These are phyloP conservation scores for Blastocladiella britannica DNA, from an alignment of 192 early-diverging fungal species.

Conservation along the genomic window DNA sequence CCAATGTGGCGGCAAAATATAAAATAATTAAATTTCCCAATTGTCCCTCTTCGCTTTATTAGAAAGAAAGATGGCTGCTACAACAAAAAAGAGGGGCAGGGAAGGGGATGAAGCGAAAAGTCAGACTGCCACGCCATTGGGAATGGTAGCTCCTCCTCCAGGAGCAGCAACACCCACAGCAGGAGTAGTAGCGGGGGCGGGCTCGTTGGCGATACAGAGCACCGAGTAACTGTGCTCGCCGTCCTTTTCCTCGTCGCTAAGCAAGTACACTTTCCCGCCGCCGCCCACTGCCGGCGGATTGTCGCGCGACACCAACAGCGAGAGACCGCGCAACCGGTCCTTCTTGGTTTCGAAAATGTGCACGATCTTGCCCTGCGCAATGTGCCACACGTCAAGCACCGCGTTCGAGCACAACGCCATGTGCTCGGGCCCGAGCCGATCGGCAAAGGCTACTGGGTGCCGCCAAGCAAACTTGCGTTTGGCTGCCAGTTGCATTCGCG, in stretches of 20 bases:
- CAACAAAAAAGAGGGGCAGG: no score
- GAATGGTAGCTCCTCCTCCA: no score
- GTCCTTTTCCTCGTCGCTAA: slow-evolving; percentile 30
- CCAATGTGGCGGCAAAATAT: no score
- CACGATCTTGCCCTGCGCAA: slow-evolving; percentile 23
- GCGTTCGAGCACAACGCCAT: slow-evolving; percentile 23
- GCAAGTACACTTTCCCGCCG: slow-evolving; percentile 16
- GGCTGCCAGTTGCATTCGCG: not conserved
- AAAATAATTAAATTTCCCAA: no score
- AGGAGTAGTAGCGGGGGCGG: no score
- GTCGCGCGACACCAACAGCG: slow-evolving; percentile 7
- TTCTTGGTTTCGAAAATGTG: slow-evolving; percentile 32
- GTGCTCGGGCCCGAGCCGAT: slow-evolving; percentile 17
- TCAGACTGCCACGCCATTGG: no score
- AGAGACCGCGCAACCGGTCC: slow-evolving; percentile 20
- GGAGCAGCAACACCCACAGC: no score
- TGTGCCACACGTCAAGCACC: slow-evolving; percentile 28
- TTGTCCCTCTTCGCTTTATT: no score
- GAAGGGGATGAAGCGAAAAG: no score
- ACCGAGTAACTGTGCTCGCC: slow-evolving; percentile 13
- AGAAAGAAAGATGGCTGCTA: no score
- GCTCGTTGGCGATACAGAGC: slow-evolving; percentile 12
- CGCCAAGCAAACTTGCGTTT: slow-evolving; percentile 19
- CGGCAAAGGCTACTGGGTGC: slow-evolving; percentile 24
- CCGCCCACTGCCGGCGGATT: slow-evolving; percentile 6